Evolutionary conservation across 371 early-diverging fungal species (phyloP), one percentile per base, ranked within the genome.

Genomic region (Catenaria anguillulae): DNA sequence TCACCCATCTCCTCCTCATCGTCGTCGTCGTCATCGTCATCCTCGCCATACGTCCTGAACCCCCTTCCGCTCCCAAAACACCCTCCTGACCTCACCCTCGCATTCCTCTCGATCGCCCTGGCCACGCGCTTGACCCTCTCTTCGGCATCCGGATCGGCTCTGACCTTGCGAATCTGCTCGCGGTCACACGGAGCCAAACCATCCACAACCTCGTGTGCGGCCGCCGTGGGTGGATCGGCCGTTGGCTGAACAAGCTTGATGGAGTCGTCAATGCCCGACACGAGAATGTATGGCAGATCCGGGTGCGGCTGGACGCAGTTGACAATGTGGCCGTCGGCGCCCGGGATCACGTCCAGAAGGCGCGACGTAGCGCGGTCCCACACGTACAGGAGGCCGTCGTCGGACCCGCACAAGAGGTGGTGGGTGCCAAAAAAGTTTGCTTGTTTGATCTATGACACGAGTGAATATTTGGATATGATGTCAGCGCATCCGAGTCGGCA

Each of bases 241-340:
- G 8, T 26, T 10, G 50, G 50, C 50, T 50, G 50, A 4, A 58
- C 8, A 34, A 33, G 5, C 42, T 58, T 58, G 36, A 58, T 26
- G 17, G 58, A 24, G 34, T 42, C 26, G 42, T 58, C 58, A 34
- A 58, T 58, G n/a, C 58, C 58, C 34, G 58, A 31, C n/a, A 19
- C 24, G 24, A 29, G 24, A 4, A 58, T 24, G 37, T 24, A 33
- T 13, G 58, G 58, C 26, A 37, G 2, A 34, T 24, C 4, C 36
- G 58, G 58, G 58, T 58, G 58, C 58, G 58, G 58, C 42, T 58
- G 37, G 13, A 58, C 42, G 26, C n/a, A 36, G 34, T 58, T 58
- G 58, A 42, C 42, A 13, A 58, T 29, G 21, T 8, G 24, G 17
- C 31, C 19, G 29, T 31, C 34, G 31, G 19, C 10, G 13, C 19